These are phyloP conservation scores for Saccharomyces hybrid DNA, from an alignment of 1,139 yeast species.

Conservation along the genomic window DNA sequence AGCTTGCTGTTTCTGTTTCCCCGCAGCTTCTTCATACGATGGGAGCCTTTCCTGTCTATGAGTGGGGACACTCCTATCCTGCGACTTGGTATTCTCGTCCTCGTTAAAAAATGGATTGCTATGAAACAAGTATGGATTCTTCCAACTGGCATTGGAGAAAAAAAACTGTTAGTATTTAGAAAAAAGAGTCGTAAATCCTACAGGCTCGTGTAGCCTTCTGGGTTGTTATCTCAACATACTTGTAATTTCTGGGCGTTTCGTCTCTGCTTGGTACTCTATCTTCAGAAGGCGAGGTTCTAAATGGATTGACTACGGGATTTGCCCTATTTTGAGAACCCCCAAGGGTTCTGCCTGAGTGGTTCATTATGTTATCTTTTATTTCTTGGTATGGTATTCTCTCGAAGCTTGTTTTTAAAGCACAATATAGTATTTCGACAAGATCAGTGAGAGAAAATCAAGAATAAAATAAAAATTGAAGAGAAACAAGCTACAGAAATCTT, in stretches of 20 bases:
- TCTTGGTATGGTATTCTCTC: not conserved
- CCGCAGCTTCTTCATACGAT: not conserved
- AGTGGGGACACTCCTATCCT: not conserved
- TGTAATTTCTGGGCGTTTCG: not conserved
- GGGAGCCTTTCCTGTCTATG: not conserved
- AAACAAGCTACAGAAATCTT: not conserved
- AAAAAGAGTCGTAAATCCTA: not conserved
- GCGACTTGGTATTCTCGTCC: not conserved
- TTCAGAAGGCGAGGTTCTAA: not conserved
- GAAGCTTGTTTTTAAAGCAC: not conserved
- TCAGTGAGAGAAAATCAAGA: not conserved
- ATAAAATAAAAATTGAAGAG: not conserved
- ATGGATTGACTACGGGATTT: not conserved
- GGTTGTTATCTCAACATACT: not conserved
- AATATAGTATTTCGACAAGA: not conserved
- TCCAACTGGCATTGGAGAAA: not conserved
- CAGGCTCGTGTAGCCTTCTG: not conserved
- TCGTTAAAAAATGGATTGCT: not conserved
- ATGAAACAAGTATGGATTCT: not conserved
- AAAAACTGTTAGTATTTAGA: not conserved
- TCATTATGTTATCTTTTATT: not conserved
- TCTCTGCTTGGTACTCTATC: constrained; percentile 1
- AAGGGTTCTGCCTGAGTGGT: not conserved
- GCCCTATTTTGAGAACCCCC: not conserved
- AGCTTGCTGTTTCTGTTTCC: not conserved